These are phyloP conservation scores for Candida nitratophila DNA, from an alignment of 805 yeast species.

Conservation along the genomic window DNA sequence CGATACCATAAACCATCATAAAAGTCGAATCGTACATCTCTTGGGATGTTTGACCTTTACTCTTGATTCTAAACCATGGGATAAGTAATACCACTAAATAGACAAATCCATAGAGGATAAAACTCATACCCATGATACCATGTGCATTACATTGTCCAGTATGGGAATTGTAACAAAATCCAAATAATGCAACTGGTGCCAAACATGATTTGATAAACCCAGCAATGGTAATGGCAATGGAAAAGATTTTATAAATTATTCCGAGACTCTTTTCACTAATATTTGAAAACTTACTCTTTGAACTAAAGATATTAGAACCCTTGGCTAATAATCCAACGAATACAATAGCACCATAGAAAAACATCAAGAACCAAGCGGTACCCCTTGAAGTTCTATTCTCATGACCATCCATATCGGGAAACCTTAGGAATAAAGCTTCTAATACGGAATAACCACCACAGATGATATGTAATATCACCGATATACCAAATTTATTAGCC, in stretches of 20 bases:
- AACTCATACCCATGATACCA: constrained; percentile 93
- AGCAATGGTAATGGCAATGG: constrained; percentile 40
- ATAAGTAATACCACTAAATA: constrained; percentile 58
- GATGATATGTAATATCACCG: constrained; percentile 38
- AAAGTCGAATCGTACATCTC: constrained; percentile 78
- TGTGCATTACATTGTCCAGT: constrained; percentile 96
- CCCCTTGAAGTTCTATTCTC: constrained; percentile 66
- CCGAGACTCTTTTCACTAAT: constrained; percentile 30
- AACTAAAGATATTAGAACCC: constrained; percentile 30
- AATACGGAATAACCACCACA: constrained; percentile 44
- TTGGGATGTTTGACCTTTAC: constrained; percentile 51
- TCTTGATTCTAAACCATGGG: constrained; percentile 49
- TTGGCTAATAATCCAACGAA: constrained; percentile 49
- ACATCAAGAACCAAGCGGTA: constrained; percentile 54
- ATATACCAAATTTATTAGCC: constrained; percentile 41
- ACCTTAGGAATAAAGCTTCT: constrained; percentile 51
- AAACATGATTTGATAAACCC: constrained; percentile 79
- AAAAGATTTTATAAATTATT: constrained; percentile 35
- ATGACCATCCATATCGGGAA: constrained; percentile 58
- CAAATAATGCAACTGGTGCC: constrained; percentile 79
- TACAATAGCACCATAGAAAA: constrained; percentile 39
- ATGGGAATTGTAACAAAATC: constrained; percentile 77
- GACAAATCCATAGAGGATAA: constrained; percentile 71
- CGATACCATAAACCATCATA: constrained; percentile 86
- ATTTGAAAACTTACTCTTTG: constrained; percentile 23